A percentile compares a stretch with the other conserved stretches of the same genome.
Conservation (phyloP, 768 basidiomycete genomes). For the Pisolithus orientalis region DNA sequence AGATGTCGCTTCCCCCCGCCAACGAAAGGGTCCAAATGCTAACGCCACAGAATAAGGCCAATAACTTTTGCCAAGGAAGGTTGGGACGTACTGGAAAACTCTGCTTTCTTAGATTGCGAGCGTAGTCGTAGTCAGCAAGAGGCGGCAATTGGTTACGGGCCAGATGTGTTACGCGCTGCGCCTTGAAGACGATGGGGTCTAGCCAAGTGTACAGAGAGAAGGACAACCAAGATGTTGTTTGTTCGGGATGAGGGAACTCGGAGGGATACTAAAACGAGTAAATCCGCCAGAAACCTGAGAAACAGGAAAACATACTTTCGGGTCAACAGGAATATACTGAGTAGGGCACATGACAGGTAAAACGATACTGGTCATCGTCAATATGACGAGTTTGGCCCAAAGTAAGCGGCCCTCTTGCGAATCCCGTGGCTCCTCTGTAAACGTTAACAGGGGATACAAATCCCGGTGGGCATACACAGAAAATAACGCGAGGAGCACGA, state of each 20-base stretch:
- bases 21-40: conserved; percentile 24
- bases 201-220: conserved; percentile 44
- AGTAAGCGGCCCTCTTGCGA: conserved; percentile 39
- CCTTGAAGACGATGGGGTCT: conserved; percentile 42
- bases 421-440: conserved; percentile 45
- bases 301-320: conserved; percentile 11
- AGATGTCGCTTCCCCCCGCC: conserved; percentile 7
- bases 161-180: conserved; percentile 39
- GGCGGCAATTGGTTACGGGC: conserved; percentile 38
- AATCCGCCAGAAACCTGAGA: neutral
- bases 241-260: conserved; percentile 31
- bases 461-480: conserved; percentile 51
- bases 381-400: conserved; percentile 47
- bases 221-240: conserved; percentile 32
- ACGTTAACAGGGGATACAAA: conserved; percentile 54
- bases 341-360: conserved; percentile 54
- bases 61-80: neutral
- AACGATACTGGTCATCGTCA: conserved; percentile 38
- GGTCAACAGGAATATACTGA: conserved; percentile 52
- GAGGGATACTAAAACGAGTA: conserved; percentile 15
- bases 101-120: conserved; percentile 27
- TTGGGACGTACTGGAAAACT: conserved; percentile 26
- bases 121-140: conserved; percentile 42
- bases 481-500: conserved; percentile 42
- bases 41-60: neutral